Evolutionary conservation across 306 rosid genomes (phyloP), one percentile per base, ranked within the genome.

Genomic region (Ormosia emarginata): DNA sequence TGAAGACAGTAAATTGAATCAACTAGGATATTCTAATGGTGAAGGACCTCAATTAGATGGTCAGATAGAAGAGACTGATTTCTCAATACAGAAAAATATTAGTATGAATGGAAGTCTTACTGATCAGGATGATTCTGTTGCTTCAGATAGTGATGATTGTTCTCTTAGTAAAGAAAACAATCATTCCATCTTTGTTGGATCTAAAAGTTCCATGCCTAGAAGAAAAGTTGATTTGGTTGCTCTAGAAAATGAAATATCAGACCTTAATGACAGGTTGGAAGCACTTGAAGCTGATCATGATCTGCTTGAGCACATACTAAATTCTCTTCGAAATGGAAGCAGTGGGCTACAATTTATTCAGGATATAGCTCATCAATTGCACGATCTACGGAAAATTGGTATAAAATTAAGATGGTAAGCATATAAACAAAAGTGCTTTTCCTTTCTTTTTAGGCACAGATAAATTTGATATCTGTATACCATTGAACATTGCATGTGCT

Each of bases 261-360:
- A 84, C 68, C 90, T 90, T 47, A 79, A 78, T 52, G 87, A 79
- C 61, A 87, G 86, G 81, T 65, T 90, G 88, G 88, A 84, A 77
- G 86, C 88, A 12, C 78, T 90, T 3, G 87, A 90, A 79, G 80
- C 88, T 61, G 89, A 82, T 82, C 71, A 84, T 56, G 84, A 79
- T 73, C 88, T 90, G 83, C 87, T 87, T 18, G 90, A 86, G 83
- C 89, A 66, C 66, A 79, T 80, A 74, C 47, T 86, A 56, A 79
- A 84, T 58, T 61, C 86, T 37, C 81, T 87, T 50, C 81, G 71
- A 62, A 79, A 72, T 36, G 88, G 90, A 46, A 71, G 71, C 13
- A 88, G 84, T 59, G 92, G 88, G 15, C 67, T 84, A 15, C 87
- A 65, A 9, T 88, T 90, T 56, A 74, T 86, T 75, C 81, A 49